phyloP scores from a whole-genome alignment of 306 rosid genomes.

The Amphicarpaea edgeworthii region DNA sequence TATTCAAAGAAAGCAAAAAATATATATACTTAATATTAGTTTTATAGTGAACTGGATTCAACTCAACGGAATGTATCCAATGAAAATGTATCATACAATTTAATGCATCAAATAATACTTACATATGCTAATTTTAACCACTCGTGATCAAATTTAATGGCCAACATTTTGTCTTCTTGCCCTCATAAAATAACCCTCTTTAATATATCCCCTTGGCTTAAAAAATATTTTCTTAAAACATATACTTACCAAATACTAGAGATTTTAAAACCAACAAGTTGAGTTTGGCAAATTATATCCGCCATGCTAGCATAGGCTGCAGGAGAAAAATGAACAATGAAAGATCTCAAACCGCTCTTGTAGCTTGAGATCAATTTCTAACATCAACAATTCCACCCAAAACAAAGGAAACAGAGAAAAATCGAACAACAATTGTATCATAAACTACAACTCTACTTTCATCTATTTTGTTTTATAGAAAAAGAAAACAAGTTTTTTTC shows the following conservation, averaged over 20 bases:
- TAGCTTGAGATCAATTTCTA: constrained; percentile 31
- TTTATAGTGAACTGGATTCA: no score
- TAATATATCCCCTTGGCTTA: background rate
- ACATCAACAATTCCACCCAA: constrained; percentile 35
- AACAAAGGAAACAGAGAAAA: constrained; percentile 32
- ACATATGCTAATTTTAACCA: no score
- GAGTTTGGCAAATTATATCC: background rate
- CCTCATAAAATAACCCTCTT: background rate
- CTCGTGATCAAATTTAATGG: background rate
- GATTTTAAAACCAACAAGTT: background rate
- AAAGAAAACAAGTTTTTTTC: constrained; percentile 32
- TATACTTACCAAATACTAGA: background rate
- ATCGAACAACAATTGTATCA: constrained; percentile 40
- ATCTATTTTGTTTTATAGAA: constrained; percentile 12
- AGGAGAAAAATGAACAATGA: background rate
- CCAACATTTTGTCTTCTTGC: background rate
- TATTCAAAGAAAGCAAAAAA: background rate
- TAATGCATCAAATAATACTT: no score
- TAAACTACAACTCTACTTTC: constrained; percentile 51
- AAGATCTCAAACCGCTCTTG: constrained; percentile 9
- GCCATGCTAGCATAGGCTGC: background rate
- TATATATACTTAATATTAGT: no score
- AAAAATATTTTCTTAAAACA: background rate
- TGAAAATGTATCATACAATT: no score
- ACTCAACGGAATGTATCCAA: no score